Percentiles rank a stretch among this genome's conserved stretches.
Evolutionary conservation across 257 asterid species (phyloP).

Genomic region (Apocynum venetum): DNA sequence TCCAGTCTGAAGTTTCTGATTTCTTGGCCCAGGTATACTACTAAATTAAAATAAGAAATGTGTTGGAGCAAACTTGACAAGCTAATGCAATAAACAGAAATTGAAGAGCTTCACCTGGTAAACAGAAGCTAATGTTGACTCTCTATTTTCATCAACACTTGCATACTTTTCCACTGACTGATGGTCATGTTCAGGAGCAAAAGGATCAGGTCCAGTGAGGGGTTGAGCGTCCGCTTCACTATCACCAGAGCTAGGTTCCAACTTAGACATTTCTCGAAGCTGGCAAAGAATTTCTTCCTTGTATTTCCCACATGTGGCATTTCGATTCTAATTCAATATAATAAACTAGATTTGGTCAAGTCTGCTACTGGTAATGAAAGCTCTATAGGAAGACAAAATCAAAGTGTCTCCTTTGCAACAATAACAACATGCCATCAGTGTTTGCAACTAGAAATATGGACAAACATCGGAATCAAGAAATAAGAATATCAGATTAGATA

Average conservation of each 20-base stretch:
- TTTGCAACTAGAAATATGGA: neutral
- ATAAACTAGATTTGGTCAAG: slow-evolving; percentile 14
- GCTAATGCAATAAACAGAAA: neutral
- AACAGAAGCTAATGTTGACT: slow-evolving; percentile 33
- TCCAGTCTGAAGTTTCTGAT: neutral
- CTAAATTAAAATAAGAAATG: neutral
- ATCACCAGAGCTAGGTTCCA: slow-evolving; percentile 52
- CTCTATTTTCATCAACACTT: slow-evolving; percentile 25
- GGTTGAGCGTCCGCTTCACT: slow-evolving; percentile 42
- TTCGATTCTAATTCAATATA: slow-evolving; percentile 65
- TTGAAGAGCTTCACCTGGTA: slow-evolving; percentile 43
- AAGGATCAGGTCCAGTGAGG: slow-evolving; percentile 26
- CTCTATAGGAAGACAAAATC: neutral
- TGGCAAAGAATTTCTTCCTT: slow-evolving; percentile 76
- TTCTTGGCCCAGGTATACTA: no score
- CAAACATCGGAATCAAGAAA: neutral
- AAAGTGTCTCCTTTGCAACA: neutral
- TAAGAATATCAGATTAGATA: neutral
- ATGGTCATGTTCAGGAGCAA: slow-evolving; percentile 29
- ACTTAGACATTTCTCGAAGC: slow-evolving; percentile 63
- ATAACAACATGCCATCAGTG: neutral
- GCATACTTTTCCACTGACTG: slow-evolving; percentile 27
- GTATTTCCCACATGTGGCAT: slow-evolving; percentile 75
- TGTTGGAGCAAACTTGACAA: neutral
- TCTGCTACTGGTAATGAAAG: neutral